Base-by-base conservation (phyloP, 2,329 filamentous ascomycete species). In the Ophioceras dolichostomum region DNA sequence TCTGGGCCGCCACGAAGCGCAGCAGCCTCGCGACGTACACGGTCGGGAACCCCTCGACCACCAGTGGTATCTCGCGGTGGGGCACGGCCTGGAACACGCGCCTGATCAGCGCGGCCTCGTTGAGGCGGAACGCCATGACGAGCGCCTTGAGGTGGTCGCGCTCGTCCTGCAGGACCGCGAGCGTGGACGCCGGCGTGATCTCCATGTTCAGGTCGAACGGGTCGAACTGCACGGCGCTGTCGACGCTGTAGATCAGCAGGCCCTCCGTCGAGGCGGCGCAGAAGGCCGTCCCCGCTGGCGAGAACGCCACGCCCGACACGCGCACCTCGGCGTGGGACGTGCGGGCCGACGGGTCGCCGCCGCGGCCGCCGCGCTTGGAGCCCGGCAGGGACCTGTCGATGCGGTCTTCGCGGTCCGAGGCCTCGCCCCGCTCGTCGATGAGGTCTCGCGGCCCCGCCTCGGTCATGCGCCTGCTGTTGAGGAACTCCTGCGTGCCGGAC, bases 41-140 rank as follows among this genome's bases (percentile, higher is more conserved):
- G 1, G 73, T 70, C 1, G 91, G 91, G 27, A 95, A 63, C 22
- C 82, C 76, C 37, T 76, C 77, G 18, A 94, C 83, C 1, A 94
- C 78, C 8, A 94, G 73, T 1, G 73, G 53, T 33, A 96, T 83
- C 46, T 89, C 81, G 2, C 67, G 59, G 30, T 80, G 68, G 1
- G 91, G 88, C 18, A 89, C 80, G 2, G 76, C 73, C 59, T 93
- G 81, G 61, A 94, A 96, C 14, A 95, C 84, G 38, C 78, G 77
- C 48, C 83, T 82, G 43, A 95, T 76, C 33, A 98, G 68, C 17
- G 78, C 75, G 4, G 77, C 70, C 56, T 94, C 85, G 60, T 94
- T 95, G 41, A 98, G 77, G 5, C 93, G 82, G 69, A 98, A 98
- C 2, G 88, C 83, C 91, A 98, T 98, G 45, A 95, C 79, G 5